A percentile compares a stretch with the other conserved stretches of the same genome.
phyloP scores from a whole-genome alignment of 192 early-diverging fungal species.

The Dissophora ornata region DNA sequence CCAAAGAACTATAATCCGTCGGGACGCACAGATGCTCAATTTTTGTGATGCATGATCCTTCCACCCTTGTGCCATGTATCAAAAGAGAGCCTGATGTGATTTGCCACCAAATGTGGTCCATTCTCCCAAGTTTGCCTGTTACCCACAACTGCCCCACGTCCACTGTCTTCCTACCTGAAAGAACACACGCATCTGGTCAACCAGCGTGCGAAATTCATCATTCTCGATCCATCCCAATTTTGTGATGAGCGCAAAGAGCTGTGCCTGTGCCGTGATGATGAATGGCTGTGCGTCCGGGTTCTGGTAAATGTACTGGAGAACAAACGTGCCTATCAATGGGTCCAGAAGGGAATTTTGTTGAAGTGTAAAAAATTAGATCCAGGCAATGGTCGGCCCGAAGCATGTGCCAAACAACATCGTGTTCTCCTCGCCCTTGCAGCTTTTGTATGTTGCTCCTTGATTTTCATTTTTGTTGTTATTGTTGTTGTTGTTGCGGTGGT shows the following conservation, averaged over 20 bases:
- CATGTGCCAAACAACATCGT: constrained; percentile 4
- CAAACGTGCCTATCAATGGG: constrained; percentile 72
- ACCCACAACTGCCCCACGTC: no score
- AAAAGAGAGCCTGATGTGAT: no score
- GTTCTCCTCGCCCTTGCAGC: neutral
- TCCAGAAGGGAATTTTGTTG: no score
- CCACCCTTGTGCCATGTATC: neutral
- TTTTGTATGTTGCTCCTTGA: no score
- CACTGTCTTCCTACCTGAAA: constrained; percentile 62
- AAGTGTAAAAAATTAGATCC: constrained; percentile 19
- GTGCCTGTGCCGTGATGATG: constrained; percentile 66
- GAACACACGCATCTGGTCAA: constrained; percentile 66
- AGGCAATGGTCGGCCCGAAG: neutral
- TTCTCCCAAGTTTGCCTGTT: no score
- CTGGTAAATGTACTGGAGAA: constrained; percentile 67
- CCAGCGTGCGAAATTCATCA: constrained; percentile 70
- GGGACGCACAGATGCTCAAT: constrained; percentile 3
- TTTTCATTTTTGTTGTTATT: no score
- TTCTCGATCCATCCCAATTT: constrained; percentile 81
- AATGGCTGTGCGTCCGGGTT: constrained; percentile 68
- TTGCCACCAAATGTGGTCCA: constrained; percentile 5
- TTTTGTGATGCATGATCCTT: neutral
- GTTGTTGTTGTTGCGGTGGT: no score
- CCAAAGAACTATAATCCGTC: no score
- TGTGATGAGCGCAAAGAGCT: constrained; percentile 72